These are phyloP conservation scores for Jamesozyma gamospora DNA, from an alignment of 805 yeast species.

Conservation along the genomic window DNA sequence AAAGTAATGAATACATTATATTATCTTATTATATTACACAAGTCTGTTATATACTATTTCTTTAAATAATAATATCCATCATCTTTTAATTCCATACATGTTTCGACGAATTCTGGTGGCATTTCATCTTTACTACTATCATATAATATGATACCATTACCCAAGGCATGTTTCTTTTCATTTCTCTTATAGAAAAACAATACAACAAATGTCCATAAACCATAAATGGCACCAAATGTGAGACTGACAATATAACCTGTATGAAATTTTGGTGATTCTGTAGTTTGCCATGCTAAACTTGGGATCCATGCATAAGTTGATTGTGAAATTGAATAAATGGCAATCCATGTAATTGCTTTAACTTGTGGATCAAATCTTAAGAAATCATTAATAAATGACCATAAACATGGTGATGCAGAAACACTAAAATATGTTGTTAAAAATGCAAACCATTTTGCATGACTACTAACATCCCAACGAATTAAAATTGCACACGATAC, in stretches of 20 bases:
- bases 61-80: constrained; percentile 22
- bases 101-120: constrained; percentile 23
- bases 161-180: constrained; percentile 37
- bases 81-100: constrained; percentile 20
- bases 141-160: constrained; percentile 41
- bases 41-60: not conserved
- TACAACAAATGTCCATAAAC: constrained; percentile 42
- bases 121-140: constrained; percentile 30
- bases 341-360: constrained; percentile 47
- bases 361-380: constrained; percentile 47
- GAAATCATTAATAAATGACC: constrained; percentile 49
- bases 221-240: constrained; percentile 36
- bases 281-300: constrained; percentile 43
- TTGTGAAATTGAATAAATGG: constrained; percentile 49
- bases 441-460: constrained; percentile 60
- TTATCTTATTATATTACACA: not conserved
- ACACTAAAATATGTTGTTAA: constrained; percentile 51
- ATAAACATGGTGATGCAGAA: constrained; percentile 53
- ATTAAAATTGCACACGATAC: constrained; percentile 46
- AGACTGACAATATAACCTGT: constrained; percentile 47
- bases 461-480: constrained; percentile 46
- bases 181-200: constrained; percentile 45
- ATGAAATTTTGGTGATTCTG: constrained; percentile 45
- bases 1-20: too few species aligned
- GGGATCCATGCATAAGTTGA: constrained; percentile 53